Evolutionary conservation across 2,329 filamentous ascomycete species (phyloP).

Genomic region (Chaetomium globosum): DNA sequence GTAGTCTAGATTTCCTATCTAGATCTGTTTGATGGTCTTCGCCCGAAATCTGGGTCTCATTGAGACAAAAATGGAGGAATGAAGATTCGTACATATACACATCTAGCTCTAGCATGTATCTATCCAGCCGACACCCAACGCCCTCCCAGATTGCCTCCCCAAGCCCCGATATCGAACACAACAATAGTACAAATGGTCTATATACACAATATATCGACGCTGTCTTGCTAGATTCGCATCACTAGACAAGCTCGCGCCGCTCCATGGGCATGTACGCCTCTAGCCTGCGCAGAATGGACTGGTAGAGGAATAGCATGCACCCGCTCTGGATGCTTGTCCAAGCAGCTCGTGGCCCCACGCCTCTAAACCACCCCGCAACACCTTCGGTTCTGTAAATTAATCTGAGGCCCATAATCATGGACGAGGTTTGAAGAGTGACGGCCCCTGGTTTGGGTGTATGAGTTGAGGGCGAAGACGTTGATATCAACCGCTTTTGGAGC

Average conservation of each 20-base stretch:
- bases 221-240: not conserved
- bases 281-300: slow-evolving; percentile 78
- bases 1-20: too few species aligned
- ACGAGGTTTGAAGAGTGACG: slow-evolving; percentile 82
- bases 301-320: slow-evolving; percentile 95
- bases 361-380: slow-evolving; percentile 86
- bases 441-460: slow-evolving; percentile 78
- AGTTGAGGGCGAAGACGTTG: slow-evolving; percentile 85
- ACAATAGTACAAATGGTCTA: slow-evolving; percentile 34
- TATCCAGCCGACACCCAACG: slow-evolving; percentile 36
- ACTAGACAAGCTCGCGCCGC: slow-evolving; percentile 33
- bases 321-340: slow-evolving; percentile 98
- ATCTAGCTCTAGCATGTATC: slow-evolving; percentile 30
- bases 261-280: slow-evolving; percentile 54
- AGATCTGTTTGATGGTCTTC: too few species aligned
- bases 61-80: slow-evolving; percentile 4
- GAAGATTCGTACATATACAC: slow-evolving; percentile 28
- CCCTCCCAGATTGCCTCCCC: slow-evolving; percentile 27
- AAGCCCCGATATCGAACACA: slow-evolving; percentile 15
- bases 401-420: slow-evolving; percentile 78
- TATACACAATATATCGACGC: slow-evolving; percentile 26
- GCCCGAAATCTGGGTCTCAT: too few species aligned
- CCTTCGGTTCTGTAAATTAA: slow-evolving; percentile 92
- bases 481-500: slow-evolving; percentile 72
- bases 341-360: slow-evolving; percentile 86